Evolutionary conservation across 345 rosid genomes (phyloP), one percentile per base, ranked within the genome.

Genomic region (sweet orange (Citrus sinensis)): DNA sequence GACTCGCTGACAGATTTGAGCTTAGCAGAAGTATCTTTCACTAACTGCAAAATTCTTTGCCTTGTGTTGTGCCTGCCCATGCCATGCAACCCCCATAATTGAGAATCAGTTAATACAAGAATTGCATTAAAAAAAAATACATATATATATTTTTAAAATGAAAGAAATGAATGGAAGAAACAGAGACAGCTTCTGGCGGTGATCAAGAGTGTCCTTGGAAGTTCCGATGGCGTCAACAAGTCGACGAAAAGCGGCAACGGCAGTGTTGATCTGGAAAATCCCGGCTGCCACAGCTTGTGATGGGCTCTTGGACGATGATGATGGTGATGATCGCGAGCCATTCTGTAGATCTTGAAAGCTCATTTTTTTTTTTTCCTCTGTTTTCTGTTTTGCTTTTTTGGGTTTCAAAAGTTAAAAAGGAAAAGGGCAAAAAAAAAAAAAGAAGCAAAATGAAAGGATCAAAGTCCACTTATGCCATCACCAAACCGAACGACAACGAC

Each of bases 191-290:
- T 85, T 88, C 29, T 71, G 90, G 67, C 92, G 94, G 78, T 89
- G 92, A 22, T 91, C 92, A 56, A 85, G 85, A 72, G 92, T 91
- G 84, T 91, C 94, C 81, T 88, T 91, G 75, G 87, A 80, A 30
- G 94, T 88, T 55, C 94, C 92, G 74, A 89, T 74, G 67, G 80
- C 82, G 35, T 91, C 92, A 54, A 89, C 91, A 65, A 89, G 91
- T 13, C 94, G 90, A 61, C 90, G 92, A 63, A 91, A 87, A 70
- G 85, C 91, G 49, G 91, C 78, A 58, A 91, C 91, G 78, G 86
- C 88, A 11, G 92, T 91, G 86, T 89, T 89, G 86, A 88, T 89
- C 85, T 91, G 92, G 88, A 91, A 91, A 75, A 91, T 91, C 29
- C 88, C 88, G 29, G 91, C 90, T 35, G 92, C 90, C 30, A 91